These are phyloP conservation scores for Cladosporium sp. DNA, from an alignment of 2,329 filamentous ascomycete genomes.

Conservation along the genomic window DNA sequence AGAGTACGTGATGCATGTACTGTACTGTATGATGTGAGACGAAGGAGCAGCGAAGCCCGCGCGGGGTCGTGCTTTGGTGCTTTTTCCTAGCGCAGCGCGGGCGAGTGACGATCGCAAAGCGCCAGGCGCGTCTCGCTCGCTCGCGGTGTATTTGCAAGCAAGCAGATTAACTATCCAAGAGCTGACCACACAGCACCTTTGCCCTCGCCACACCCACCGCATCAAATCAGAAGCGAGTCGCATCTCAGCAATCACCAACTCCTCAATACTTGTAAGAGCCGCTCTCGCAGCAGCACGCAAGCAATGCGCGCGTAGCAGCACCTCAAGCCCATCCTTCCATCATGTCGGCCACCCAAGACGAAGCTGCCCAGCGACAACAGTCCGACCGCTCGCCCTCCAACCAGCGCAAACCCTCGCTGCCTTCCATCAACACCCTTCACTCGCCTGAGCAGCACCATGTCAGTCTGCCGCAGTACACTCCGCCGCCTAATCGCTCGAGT, in stretches of 20 bases:
- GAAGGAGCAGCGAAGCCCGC: background rate
- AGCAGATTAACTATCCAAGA: background rate
- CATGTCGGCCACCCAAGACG: constrained; percentile 28
- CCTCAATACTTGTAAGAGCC: background rate
- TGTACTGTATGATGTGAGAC: background rate
- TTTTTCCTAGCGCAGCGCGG: background rate
- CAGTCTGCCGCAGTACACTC: constrained; percentile 19
- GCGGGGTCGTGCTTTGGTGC: constrained; percentile 4
- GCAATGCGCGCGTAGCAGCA: constrained; percentile 26
- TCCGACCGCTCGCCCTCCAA: constrained; percentile 19
- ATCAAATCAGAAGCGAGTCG: background rate
- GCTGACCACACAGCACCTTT: background rate
- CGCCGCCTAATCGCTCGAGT: constrained; percentile 15
- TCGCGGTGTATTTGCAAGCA: background rate
- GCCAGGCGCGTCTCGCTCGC: background rate
- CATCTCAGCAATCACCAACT: background rate
- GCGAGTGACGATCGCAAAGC: constrained; percentile 1
- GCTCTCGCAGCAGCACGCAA: background rate
- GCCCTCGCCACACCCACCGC: background rate
- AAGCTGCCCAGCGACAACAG: constrained; percentile 6
- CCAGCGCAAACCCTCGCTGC: constrained; percentile 29
- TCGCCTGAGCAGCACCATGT: constrained; percentile 27
- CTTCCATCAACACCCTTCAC: constrained; percentile 26
- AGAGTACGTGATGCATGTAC: background rate
- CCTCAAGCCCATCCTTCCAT: constrained; percentile 34